These are phyloP conservation scores for Xylaria cubensis DNA, from an alignment of 495 filamentous ascomycete genomes.

Conservation along the genomic window DNA sequence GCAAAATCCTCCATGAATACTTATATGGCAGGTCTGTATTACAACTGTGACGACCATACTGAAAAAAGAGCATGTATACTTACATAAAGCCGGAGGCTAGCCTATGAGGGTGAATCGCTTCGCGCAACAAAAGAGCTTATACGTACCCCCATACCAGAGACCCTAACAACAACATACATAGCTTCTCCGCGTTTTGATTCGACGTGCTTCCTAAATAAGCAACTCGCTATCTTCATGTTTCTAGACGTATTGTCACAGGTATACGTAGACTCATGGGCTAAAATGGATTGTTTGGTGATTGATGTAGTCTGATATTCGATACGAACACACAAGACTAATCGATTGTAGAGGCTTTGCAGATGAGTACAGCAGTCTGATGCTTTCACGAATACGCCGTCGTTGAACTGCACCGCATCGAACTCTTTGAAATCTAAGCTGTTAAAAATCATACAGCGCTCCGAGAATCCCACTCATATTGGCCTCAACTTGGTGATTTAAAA, in stretches of 20 bases:
- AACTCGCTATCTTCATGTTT: neutral
- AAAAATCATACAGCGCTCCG: neutral
- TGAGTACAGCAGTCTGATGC: neutral
- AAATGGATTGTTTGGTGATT: neutral
- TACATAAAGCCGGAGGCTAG: too few species aligned
- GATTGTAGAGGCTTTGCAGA: neutral
- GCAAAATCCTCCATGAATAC: neutral
- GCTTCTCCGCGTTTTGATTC: neutral
- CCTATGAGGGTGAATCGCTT: too few species aligned
- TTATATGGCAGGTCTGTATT: neutral
- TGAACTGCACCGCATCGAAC: neutral
- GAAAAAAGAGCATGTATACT: too few species aligned
- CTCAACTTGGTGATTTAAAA: neutral
- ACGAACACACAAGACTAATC: neutral
- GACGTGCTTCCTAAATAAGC: neutral
- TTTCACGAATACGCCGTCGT: neutral
- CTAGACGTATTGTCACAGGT: neutral
- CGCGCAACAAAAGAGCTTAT: too few species aligned
- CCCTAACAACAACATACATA: neutral
- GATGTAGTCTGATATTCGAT: neutral
- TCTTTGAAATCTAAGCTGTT: neutral
- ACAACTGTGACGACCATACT: neutral
- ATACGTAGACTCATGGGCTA: neutral
- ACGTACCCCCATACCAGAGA: too few species aligned
- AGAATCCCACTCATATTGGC: neutral